Base-by-base conservation (phyloP, 192 early-diverging fungal species). In the Coemansia sp. region DNA sequence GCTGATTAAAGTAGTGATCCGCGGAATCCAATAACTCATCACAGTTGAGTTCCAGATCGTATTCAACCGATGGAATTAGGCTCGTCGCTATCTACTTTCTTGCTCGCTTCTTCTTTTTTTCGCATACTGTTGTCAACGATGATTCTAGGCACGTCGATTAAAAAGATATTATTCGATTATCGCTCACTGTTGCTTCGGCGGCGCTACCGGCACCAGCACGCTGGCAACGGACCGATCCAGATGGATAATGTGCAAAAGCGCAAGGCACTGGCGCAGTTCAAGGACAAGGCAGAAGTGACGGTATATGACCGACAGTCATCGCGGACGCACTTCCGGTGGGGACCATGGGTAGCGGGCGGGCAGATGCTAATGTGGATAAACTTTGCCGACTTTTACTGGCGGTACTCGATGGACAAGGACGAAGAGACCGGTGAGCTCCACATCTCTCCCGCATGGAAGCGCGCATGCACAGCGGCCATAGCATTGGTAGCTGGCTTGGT, bases 341-440 rank as follows among this genome's bases (percentile, higher is more conserved):
- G 69, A 5, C 75, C 75, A 9, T 82, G 80, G 80, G 80, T 77
- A 12, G 80, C 61, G 0, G 72, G 66, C 69, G 80, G 80, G 1
- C 80, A 82, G 50, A 65, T 82, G 68, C 72, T 82, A 12, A 71
- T 82, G 52, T 82, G 75, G 66, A 38, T 82, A 38, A 82, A 82
- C 44, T 82, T 82, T 82, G 80, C 80, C 5, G 80, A 82, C 68
- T 82, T 82, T 69, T 82, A 78, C 72, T 78, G 72, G 75, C 72
- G 75, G 33, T 71, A 75, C 66, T 75, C 80, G 29, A 68, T 74
- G 69, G 80, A 77, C 18, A 64, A 82, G 36, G 50, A 78, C 68
- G 62, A 82, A 57, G 75, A 74, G 16, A 76, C 79, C 0, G 80
- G 80, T 20, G 64, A 82, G 52, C 50, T 72, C 13, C 65, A 62